Conservation (phyloP, 2,329 filamentous ascomycete species). For the Pseudogymnoascus sp. region DNA sequence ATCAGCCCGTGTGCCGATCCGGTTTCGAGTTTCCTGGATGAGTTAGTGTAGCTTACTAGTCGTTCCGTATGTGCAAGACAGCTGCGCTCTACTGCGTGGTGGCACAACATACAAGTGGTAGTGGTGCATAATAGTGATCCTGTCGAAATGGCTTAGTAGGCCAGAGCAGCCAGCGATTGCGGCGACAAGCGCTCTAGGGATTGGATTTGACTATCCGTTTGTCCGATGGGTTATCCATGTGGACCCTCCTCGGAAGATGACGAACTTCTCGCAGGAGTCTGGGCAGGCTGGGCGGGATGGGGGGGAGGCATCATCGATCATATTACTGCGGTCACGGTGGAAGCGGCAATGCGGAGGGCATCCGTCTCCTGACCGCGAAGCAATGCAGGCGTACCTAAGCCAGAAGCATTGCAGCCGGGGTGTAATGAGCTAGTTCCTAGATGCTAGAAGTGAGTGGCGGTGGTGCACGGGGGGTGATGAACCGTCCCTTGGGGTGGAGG, state of each 20-base stretch:
- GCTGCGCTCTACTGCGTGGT: no score
- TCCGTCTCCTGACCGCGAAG: slow-evolving; percentile 6
- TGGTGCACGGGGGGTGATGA: slow-evolving; percentile 12
- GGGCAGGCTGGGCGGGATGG: not conserved
- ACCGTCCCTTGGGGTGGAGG: not conserved
- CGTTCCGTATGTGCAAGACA: no score
- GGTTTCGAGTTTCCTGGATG: no score
- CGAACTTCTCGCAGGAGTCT: slow-evolving; percentile 4
- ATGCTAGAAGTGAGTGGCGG: slow-evolving; percentile 12
- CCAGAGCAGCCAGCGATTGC: not conserved
- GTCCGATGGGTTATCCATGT: not conserved
- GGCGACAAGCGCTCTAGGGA: not conserved
- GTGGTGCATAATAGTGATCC: slow-evolving; percentile 2
- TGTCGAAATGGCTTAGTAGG: no score
- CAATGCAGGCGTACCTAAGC: slow-evolving; percentile 14
- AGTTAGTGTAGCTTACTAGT: no score
- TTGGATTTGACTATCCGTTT: not conserved
- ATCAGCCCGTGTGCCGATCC: slow-evolving; percentile 16
- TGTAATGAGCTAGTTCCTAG: slow-evolving; percentile 16
- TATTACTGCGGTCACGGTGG: slow-evolving; percentile 5
- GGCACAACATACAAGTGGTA: not conserved
- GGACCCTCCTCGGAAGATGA: not conserved
- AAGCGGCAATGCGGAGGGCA: not conserved
- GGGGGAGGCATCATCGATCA: not conserved
- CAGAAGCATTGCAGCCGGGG: slow-evolving; percentile 11